Evolutionary conservation across 2,329 filamentous ascomycete species (phyloP).

Genomic region (Penicillium aurantiogriseum): DNA sequence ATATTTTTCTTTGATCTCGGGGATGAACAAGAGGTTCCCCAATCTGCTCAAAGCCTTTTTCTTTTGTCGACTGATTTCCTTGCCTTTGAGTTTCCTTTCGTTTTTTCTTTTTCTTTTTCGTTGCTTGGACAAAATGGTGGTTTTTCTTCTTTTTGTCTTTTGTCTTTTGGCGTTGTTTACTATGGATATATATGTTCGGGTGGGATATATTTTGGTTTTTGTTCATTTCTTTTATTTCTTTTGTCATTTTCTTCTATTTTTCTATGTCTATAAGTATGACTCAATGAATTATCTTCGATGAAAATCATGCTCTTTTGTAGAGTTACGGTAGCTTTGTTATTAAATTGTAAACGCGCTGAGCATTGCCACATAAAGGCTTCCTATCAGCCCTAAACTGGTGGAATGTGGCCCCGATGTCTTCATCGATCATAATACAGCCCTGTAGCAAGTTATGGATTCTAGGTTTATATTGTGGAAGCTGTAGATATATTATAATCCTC

Average conservation of each 20-base stretch:
- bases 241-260: constrained; percentile 16
- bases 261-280: constrained; percentile 24
- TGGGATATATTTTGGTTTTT: constrained; percentile 10
- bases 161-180: constrained; percentile 12
- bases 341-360: too few relatives aligned
- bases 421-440: background rate
- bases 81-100: constrained; percentile 1
- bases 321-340: background rate
- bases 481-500: background rate
- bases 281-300: constrained; percentile 8
- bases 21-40: constrained; percentile 6
- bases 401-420: background rate
- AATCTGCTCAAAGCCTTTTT: constrained; percentile 12
- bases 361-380: too few relatives aligned
- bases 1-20: constrained; percentile 18
- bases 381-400: background rate
- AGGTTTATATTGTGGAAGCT: background rate
- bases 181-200: constrained; percentile 19
- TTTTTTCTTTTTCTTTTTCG: constrained; percentile 1
- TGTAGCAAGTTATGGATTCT: background rate
- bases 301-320: background rate
- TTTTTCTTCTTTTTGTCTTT: constrained; percentile 7
- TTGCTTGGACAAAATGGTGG: constrained; percentile 14
- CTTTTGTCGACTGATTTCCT: constrained; percentile 11
- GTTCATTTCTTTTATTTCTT: constrained; percentile 13